Evolutionary conservation across 2,329 filamentous ascomycete species (phyloP), one percentile per base, ranked within the genome.

Genomic region (Diaporthe sp.): DNA sequence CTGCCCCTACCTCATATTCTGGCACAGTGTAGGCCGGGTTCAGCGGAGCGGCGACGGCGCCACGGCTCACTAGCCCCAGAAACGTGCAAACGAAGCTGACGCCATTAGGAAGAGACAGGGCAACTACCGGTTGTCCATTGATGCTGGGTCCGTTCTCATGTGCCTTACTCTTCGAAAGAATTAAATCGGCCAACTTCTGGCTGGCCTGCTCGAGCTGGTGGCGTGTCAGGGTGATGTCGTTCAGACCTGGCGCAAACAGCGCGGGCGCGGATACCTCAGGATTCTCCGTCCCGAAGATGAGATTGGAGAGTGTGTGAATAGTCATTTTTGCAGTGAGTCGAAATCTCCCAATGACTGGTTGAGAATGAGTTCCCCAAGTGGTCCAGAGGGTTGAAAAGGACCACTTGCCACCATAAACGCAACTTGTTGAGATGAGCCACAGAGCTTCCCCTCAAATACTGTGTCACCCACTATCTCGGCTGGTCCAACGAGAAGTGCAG

Each of bases 1-100:
- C 42, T 47, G 25, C 6, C n/a, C 22, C 8, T 56, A 70, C 68
- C 82, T 97, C 94, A 82, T 96, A 97, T 83, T 97, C 94, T 73
- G 92, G 92, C 84, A 97, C 94, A 86, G 96, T 97, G 87, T 97
- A 97, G 58, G 92, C 93, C 53, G 94, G 92, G 83, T 97, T 97
- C 77, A 97, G 86, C n/a, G 94, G 95, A 4, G 95, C 95, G 10
- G 94, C 94, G 78, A 97, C 93, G 39, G 88, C 94, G 79, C 95
- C 90, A 85, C 97, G 94, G 91, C 93, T 95, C n/a, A 94, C 91
- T 25, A 92, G 89, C n/a, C 94, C 94, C 58, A 97, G 89, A 84
- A 97, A 97, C 2, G 94, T 92, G 73, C 97, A 92, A 81, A 97
- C 94, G 84, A 97, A 97, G 25, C 53, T 22, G 15, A 70, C 15